These are phyloP conservation scores for Sugiyamaella paludigena DNA, from an alignment of 1,139 yeast genomes.

Conservation along the genomic window DNA sequence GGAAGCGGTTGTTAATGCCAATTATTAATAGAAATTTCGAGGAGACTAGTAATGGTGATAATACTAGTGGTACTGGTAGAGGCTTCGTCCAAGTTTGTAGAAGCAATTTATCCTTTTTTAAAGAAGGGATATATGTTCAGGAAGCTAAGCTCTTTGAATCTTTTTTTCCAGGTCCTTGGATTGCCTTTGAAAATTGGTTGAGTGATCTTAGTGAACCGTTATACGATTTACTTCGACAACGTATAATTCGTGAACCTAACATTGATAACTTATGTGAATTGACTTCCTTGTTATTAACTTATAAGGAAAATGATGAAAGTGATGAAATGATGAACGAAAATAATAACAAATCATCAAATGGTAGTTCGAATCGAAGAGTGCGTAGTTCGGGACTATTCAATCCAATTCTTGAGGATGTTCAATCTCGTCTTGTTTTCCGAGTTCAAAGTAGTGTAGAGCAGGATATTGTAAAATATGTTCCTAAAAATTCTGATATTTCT, in stretches of 20 bases:
- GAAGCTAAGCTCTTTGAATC: conserved; percentile 59
- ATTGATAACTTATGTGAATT: conserved; percentile 71
- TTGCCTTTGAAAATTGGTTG: conserved; percentile 54
- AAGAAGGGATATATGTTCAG: conserved; percentile 50
- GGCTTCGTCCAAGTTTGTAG: conserved; percentile 31
- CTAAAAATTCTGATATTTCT: conserved; percentile 62
- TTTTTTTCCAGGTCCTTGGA: conserved; percentile 47
- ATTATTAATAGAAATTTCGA: conserved; percentile 39
- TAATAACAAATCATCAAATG: not conserved
- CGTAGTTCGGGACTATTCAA: conserved; percentile 54
- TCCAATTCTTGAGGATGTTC: conserved; percentile 74
- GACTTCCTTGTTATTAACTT: conserved; percentile 65
- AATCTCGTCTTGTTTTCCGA: conserved; percentile 73
- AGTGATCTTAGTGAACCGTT: conserved; percentile 68
- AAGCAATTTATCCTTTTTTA: conserved; percentile 40
- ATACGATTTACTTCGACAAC: conserved; percentile 64
- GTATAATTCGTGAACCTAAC: conserved; percentile 65
- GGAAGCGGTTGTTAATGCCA: conserved; percentile 49
- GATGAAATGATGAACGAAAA: conserved; percentile 28
- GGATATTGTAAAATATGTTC: conserved; percentile 63
- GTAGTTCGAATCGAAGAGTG: conserved; percentile 27
- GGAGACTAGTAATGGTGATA: conserved; percentile 26
- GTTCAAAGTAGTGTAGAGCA: conserved; percentile 71
- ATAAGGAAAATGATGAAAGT: conserved; percentile 54
- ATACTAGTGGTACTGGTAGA: conserved; percentile 17